A percentile compares a stretch with the other conserved stretches of the same genome.
phyloP scores from a whole-genome alignment of 176 grass and related monocot genomes.

The Rhynchospora tenuis region DNA sequence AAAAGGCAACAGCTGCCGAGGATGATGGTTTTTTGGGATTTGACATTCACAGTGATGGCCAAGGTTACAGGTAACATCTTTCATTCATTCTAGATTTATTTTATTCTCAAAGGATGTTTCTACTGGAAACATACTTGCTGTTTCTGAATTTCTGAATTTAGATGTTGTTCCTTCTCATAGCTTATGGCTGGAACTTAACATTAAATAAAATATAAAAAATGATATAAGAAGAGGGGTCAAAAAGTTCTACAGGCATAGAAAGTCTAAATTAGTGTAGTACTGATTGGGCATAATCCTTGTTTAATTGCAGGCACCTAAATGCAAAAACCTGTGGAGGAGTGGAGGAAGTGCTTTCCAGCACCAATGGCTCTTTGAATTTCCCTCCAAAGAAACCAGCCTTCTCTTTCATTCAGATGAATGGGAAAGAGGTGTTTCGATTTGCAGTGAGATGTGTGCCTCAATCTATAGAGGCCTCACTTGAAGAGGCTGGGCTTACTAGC shows the following conservation, averaged over 20 bases:
- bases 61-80: constrained; percentile 60
- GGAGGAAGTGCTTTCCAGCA: constrained; percentile 33
- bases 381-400: constrained; percentile 66
- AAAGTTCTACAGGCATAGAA: background rate
- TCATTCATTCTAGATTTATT: background rate
- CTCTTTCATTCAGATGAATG: constrained; percentile 90
- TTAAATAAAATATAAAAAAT: background rate
- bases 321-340: constrained; percentile 18
- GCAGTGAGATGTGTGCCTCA: constrained; percentile 72
- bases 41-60: constrained; percentile 68
- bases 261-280: constrained; percentile 3
- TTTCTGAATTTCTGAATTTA: background rate
- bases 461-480: constrained; percentile 70
- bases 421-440: constrained; percentile 96
- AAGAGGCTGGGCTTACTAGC: constrained; percentile 53
- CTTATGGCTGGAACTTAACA: background rate
- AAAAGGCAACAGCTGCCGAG: constrained; percentile 58
- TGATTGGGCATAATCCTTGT: constrained; percentile 22
- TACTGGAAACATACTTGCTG: background rate
- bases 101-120: background rate
- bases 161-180: background rate
- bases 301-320: constrained; percentile 55
- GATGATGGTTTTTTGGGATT: constrained; percentile 89
- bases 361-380: constrained; percentile 53
- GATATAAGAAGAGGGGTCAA: background rate